Percentiles rank a stretch among this genome's conserved stretches.
Conservation (phyloP, 2,329 filamentous ascomycete genomes). For the Pseudogymnoascus sp. region DNA sequence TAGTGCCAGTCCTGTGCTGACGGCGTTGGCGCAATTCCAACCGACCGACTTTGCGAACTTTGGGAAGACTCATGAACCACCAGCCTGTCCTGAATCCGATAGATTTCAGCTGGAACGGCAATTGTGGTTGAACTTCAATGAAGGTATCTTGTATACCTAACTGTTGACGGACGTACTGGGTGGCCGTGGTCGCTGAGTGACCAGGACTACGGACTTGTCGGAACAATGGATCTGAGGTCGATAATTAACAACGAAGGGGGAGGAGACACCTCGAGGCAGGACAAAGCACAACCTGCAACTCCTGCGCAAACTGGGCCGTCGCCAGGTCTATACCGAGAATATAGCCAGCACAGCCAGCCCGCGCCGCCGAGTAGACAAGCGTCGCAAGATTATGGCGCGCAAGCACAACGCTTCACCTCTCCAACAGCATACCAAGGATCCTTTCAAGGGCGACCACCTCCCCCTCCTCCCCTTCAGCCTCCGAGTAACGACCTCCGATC, state of each 20-base stretch:
- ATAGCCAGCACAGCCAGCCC: conserved; percentile 21
- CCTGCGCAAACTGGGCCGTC: conserved; percentile 22
- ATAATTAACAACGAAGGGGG: conserved; percentile 39
- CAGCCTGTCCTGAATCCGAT: neutral
- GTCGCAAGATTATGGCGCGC: conserved; percentile 26
- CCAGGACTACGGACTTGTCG: conserved; percentile 6
- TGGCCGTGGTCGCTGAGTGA: neutral
- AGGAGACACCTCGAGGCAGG: conserved; percentile 20
- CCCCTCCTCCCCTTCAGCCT: conserved; percentile 36
- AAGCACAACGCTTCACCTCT: conserved; percentile 24
- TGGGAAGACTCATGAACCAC: conserved; percentile 3
- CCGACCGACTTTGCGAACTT: neutral
- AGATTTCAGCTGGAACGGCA: conserved; percentile 6
- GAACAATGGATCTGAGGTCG: conserved; percentile 42
- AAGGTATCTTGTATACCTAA: neutral
- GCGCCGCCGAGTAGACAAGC: conserved; percentile 25
- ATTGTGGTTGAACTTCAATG: conserved; percentile 3
- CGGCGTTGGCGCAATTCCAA: neutral
- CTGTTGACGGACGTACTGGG: conserved; percentile 4
- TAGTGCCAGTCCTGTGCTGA: neutral
- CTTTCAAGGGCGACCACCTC: conserved; percentile 26
- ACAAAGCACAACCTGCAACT: conserved; percentile 25
- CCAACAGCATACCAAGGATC: conserved; percentile 24
- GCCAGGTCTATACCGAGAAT: conserved; percentile 25
- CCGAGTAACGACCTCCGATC: conserved; percentile 33